Conservation (phyloP, 2,329 filamentous ascomycete species). For the Aureobasidium vineae region DNA sequence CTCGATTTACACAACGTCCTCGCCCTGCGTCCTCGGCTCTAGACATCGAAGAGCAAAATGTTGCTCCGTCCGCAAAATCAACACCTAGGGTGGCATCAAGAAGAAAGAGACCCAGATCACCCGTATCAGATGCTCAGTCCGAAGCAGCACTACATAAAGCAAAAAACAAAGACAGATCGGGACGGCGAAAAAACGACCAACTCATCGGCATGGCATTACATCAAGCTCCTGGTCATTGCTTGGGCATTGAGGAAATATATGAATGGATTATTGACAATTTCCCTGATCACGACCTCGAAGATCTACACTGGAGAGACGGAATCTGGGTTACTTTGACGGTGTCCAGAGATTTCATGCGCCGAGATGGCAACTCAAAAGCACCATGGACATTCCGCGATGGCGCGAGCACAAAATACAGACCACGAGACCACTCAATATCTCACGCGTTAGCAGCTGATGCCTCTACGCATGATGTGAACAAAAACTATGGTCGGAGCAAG, state of each 20-base stretch:
- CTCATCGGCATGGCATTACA: constrained; percentile 36
- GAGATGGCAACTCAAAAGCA: neutral
- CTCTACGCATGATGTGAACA: neutral
- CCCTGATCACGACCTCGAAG: constrained; percentile 30
- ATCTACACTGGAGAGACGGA: constrained; percentile 30
- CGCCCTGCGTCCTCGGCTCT: neutral
- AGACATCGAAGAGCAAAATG: neutral
- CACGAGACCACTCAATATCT: neutral
- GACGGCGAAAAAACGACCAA: constrained; percentile 27
- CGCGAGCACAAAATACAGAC: neutral
- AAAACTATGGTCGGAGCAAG: neutral
- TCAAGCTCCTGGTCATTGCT: constrained; percentile 30
- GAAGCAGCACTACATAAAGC: neutral
- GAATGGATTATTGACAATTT: constrained; percentile 37
- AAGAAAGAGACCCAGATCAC: neutral
- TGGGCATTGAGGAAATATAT: constrained; percentile 30
- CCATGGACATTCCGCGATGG: neutral
- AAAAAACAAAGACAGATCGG: neutral
- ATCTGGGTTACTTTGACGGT: constrained; percentile 21
- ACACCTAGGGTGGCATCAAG: neutral
- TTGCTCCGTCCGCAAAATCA: neutral
- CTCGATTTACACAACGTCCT: neutral
- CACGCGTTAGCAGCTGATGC: neutral
- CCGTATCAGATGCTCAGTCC: neutral
- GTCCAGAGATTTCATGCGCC: constrained; percentile 31